phyloP scores from a whole-genome alignment of 306 rosid species.

The Mimosa pudica region DNA sequence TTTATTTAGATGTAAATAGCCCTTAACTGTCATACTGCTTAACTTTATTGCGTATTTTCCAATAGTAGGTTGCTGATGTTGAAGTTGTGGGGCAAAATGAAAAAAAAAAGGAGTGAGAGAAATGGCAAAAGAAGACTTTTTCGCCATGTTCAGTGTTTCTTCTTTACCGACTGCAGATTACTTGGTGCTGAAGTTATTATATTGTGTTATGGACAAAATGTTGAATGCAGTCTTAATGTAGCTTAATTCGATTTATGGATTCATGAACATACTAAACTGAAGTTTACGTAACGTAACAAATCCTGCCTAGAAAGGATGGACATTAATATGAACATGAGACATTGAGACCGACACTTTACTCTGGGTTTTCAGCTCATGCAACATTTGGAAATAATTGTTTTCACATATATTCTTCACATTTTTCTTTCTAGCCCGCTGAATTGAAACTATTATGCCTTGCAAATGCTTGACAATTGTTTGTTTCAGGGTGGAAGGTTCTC shows the following conservation, averaged over 20 bases:
- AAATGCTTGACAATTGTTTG: conserved; percentile 31
- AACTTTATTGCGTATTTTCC: not conserved
- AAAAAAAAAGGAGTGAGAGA: not conserved
- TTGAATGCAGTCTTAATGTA: conserved; percentile 7
- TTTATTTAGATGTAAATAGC: not conserved
- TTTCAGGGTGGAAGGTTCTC: conserved; percentile 74
- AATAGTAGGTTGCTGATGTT: conserved; percentile 2
- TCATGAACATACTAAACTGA: conserved; percentile 4
- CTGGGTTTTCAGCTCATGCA: not conserved
- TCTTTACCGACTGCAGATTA: conserved; percentile 3
- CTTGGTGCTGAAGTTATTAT: conserved; percentile 25
- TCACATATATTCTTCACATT: not conserved
- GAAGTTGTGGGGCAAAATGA: not conserved
- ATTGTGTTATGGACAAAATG: conserved; percentile 13
- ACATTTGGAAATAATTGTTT: not conserved
- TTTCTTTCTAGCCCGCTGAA: conserved; percentile 14
- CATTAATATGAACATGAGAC: not conserved
- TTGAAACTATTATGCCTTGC: conserved; percentile 26
- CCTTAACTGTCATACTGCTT: not conserved
- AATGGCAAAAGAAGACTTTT: not conserved
- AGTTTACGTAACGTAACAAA: not conserved
- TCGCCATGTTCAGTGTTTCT: conserved; percentile 16
- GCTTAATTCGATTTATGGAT: conserved; percentile 9
- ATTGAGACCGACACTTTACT: not conserved
- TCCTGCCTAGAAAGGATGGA: not conserved